These are phyloP conservation scores for Cyberlindnera xishuangbannaensis DNA, from an alignment of 805 yeast genomes.

Conservation along the genomic window DNA sequence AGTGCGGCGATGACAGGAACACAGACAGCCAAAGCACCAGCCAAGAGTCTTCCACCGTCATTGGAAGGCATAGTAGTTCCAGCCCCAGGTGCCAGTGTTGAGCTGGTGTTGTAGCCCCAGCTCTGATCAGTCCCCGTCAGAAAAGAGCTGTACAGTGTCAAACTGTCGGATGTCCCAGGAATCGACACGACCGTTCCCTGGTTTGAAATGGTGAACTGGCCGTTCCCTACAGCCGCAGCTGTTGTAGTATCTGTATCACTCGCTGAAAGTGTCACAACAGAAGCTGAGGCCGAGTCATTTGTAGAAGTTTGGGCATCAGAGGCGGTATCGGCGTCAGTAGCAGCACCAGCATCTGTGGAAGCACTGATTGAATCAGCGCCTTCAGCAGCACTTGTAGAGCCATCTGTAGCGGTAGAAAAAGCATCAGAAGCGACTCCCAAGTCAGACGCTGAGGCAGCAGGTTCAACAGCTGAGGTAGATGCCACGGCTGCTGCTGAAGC, in stretches of 20 bases:
- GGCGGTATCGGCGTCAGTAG: slow-evolving; percentile 9
- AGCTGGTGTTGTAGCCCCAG: slow-evolving; percentile 9
- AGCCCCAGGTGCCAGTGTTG: slow-evolving; percentile 9
- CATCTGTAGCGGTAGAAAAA: background rate
- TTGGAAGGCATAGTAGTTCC: slow-evolving; percentile 6
- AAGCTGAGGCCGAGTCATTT: background rate
- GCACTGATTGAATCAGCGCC: no score
- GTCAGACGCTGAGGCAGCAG: no score
- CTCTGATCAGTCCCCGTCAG: slow-evolving; percentile 7
- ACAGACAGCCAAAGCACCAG: slow-evolving; percentile 3
- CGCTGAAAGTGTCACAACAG: slow-evolving; percentile 1
- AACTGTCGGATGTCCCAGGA: slow-evolving; percentile 6
- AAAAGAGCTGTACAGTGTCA: slow-evolving; percentile 2
- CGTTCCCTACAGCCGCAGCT: slow-evolving; percentile 4
- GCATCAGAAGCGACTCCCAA: no score
- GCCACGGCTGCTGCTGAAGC: background rate
- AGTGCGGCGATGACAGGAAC: no score
- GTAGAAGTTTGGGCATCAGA: slow-evolving; percentile 2
- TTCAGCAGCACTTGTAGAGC: no score
- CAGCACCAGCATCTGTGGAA: no score
- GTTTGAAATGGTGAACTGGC: slow-evolving; percentile 7
- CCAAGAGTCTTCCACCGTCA: slow-evolving; percentile 2
- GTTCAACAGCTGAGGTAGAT: background rate
- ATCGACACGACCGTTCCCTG: slow-evolving; percentile 4
- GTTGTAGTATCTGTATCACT: slow-evolving; percentile 1